A percentile compares a stretch with the other conserved stretches of the same genome.
These are phyloP conservation scores for Canavalia gladiata DNA, from an alignment of 306 rosid species.

Conservation along the genomic window DNA sequence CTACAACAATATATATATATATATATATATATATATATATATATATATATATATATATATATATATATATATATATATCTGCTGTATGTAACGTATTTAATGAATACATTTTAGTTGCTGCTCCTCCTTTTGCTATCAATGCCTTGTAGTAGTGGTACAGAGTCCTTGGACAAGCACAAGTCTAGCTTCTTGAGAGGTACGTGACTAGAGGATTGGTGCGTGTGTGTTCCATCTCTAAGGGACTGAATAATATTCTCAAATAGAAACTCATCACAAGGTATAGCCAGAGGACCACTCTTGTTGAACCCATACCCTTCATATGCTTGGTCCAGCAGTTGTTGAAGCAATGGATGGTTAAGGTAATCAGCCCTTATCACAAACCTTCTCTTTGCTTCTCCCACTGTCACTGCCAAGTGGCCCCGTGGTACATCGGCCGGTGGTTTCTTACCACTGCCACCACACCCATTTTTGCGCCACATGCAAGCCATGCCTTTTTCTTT, in stretches of 20 bases:
- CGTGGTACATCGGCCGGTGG: conserved; percentile 55
- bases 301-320: conserved; percentile 58
- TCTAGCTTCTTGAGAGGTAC: conserved; percentile 45
- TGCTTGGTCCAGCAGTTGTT: conserved; percentile 57
- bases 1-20: not conserved
- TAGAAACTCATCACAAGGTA: conserved; percentile 61
- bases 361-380: conserved; percentile 59
- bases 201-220: conserved; percentile 45
- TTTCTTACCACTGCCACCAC: conserved; percentile 40
- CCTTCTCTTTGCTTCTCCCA: conserved; percentile 54
- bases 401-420: conserved; percentile 55
- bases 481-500: conserved; percentile 39
- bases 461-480: conserved; percentile 55
- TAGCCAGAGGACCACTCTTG: conserved; percentile 57
- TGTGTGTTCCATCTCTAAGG: conserved; percentile 42
- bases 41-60: no score
- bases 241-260: conserved; percentile 59
- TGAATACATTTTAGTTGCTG: conserved; percentile 32
- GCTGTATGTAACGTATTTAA: not conserved
- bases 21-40: not conserved
- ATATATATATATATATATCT: not conserved
- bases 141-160: conserved; percentile 49
- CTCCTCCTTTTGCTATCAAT: conserved; percentile 49
- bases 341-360: conserved; percentile 54
- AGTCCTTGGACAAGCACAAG: conserved; percentile 45